Evolutionary conservation across 805 yeast genomes (phyloP).

Genomic region (Teunomyces tritomae): DNA sequence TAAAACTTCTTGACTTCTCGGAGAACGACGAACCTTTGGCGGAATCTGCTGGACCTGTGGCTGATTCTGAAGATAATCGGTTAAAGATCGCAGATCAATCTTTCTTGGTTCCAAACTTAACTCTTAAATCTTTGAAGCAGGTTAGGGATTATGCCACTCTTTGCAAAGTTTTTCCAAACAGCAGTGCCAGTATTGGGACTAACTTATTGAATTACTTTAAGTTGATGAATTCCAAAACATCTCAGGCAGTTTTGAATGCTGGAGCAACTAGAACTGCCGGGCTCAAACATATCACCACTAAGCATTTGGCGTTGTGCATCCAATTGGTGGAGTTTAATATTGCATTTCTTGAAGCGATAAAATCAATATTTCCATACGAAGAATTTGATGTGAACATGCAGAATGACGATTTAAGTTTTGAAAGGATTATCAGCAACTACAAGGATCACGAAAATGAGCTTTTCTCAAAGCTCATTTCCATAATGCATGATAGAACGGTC

Average conservation of each 20-base stretch:
- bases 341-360: constrained; percentile 37
- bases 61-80: constrained; percentile 2
- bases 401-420: constrained; percentile 28
- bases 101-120: constrained; percentile 31
- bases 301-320: constrained; percentile 64
- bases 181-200: constrained; percentile 37
- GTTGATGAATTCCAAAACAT: constrained; percentile 51
- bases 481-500: constrained; percentile 64
- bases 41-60: neutral
- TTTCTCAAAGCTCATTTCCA: constrained; percentile 59
- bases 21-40: constrained; percentile 4
- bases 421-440: constrained; percentile 36
- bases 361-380: constrained; percentile 11
- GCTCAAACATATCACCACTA: constrained; percentile 68
- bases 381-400: neutral
- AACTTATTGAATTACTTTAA: constrained; percentile 45
- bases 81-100: constrained; percentile 17
- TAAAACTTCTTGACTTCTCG: constrained; percentile 22
- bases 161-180: constrained; percentile 53
- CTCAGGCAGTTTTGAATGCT: constrained; percentile 65
- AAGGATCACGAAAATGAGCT: constrained; percentile 64
- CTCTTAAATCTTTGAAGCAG: constrained; percentile 18
- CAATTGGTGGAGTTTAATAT: constrained; percentile 53
- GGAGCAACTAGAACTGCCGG: constrained; percentile 77
- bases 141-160: constrained; percentile 57